Evolutionary conservation across 1,284 basidiomycete genomes (phyloP), one percentile per base, ranked within the genome.

Genomic region (Sanghuangporus sanghuang): DNA sequence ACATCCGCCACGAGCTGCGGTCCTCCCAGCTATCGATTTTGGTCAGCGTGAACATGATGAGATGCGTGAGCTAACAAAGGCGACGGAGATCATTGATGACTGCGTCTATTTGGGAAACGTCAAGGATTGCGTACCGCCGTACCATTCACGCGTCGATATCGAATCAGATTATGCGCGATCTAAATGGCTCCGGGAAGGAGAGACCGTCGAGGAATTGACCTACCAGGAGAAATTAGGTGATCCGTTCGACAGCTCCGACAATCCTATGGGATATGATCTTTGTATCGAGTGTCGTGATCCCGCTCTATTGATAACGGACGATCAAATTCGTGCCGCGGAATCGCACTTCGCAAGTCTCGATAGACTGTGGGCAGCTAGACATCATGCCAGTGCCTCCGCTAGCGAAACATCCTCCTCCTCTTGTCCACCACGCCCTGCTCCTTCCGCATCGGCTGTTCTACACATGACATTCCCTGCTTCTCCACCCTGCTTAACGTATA

Each of bases 281-380:
- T 95, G 92, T 73, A 85, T 96, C 66, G 92, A 95, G 73, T 93
- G 91, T 71, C 88, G 92, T 70, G 92, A 95, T 67, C 76, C 84
- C 48, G 88, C 89, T 7, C 81, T 84, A 12, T 87, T 91, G 73
- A 88, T 90, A 2, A 80, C 80, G 11, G 64, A 78, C 0, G 77
- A 82, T 21, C 84, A 88, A 67, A 73, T 92, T 23, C 81, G 85
- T 55, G 85, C 85, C 3, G 88, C 86, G 2, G 89, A 92, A 72
- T 87, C 87, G 66, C 88, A 87, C 72, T 71, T 90, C n/a, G 77
- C 73, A 62, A 80, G 77, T 71, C 74, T 88, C 69, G 90, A 90
- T 67, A 78, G 77, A 54, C 75, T 80, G 71, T 92, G 85, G 89
- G 75, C 74, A 2, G 81, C 82, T 56, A 35, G 21, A 16, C 46